These are phyloP conservation scores for Dactylis glomerata DNA, from an alignment of 176 grass and related monocot species.

Conservation along the genomic window DNA sequence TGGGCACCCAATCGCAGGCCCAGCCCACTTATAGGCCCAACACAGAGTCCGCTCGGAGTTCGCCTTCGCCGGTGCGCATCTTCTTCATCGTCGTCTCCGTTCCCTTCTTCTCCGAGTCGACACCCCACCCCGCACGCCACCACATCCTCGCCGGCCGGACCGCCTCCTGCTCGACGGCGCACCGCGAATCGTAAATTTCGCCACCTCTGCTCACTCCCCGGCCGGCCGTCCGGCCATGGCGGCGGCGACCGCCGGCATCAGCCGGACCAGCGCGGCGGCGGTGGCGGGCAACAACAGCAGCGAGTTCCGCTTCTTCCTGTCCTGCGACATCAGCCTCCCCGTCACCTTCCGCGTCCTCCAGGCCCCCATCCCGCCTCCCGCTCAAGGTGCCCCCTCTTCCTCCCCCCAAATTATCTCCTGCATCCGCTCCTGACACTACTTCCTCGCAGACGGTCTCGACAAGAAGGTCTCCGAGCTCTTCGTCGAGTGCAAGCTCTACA, in stretches of 20 bases:
- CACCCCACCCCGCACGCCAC: background rate
- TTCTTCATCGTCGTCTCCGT: background rate
- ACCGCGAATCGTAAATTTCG: background rate
- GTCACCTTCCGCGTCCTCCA: slow-evolving; percentile 70
- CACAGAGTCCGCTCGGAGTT: background rate
- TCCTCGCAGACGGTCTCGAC: background rate
- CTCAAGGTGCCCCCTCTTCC: background rate
- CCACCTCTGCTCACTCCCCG: background rate
- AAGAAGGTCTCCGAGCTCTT: slow-evolving; percentile 54
- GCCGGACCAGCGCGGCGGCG: background rate
- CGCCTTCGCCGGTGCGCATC: background rate
- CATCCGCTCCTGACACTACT: background rate
- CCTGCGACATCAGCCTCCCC: slow-evolving; percentile 85
- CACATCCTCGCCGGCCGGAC: background rate
- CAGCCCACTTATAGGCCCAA: background rate
- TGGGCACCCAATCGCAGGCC: background rate
- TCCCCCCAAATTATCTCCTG: background rate
- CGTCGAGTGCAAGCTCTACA: slow-evolving; percentile 75
- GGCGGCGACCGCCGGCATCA: background rate
- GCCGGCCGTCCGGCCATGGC: background rate
- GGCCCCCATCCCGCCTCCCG: background rate
- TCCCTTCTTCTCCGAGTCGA: background rate
- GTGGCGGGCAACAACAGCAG: background rate
- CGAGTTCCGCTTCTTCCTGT: slow-evolving; percentile 84
- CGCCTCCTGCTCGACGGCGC: background rate